Base-by-base conservation (phyloP, 225 moss, liverwort and hornwort species). In the Pleurozium schreberi region DNA sequence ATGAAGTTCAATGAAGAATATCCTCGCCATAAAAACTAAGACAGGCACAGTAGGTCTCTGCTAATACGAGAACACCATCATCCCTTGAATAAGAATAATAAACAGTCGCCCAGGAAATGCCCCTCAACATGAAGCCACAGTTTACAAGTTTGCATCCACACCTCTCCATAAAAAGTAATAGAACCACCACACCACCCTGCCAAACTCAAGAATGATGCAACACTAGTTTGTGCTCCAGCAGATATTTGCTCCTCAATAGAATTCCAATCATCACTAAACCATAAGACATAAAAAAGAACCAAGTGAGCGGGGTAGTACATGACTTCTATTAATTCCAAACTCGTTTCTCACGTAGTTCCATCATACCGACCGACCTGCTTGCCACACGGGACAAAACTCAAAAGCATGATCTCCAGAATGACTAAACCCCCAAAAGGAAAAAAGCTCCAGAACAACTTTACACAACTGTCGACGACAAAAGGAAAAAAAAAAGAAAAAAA, bases 331-430 rank as follows among this genome's bases (percentile, higher is more conserved):
- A 23, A 63, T 88, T 88, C 88, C 92, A 86, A 88, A 92, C 88
- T 83, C 88, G 70, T 68, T 63, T 83, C 65, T 84, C 74, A 89
- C 84, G 75, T 80, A 80, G 91, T 87, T 87, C 89, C 86, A 91
- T 78, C 63, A 79, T 76, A 88, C 76, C 62, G 77, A 49, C 76
- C 68, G 70, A 40, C 85, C 85, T 90, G 89, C 87, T 67, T 89
- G 84, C 89, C 91, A 77, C 85, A 88, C 82, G 63, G 70, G n/a
- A n/a, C n/a, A n/a, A 91, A 88, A 91, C 76, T 89, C 89, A 83
- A 86, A 49, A 40, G 81, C 81, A 81, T 86, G 89, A 91, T 84
- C 83, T 86, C 89, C 89, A 87, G 84, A 80, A 84, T 87, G 84
- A 87, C 91, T 58, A 77, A 73, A 80, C 87, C 75, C 75, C 86